Evolutionary conservation across 2,329 filamentous ascomycete genomes (phyloP).

Genomic region (Phyllosticta citriasiana): DNA sequence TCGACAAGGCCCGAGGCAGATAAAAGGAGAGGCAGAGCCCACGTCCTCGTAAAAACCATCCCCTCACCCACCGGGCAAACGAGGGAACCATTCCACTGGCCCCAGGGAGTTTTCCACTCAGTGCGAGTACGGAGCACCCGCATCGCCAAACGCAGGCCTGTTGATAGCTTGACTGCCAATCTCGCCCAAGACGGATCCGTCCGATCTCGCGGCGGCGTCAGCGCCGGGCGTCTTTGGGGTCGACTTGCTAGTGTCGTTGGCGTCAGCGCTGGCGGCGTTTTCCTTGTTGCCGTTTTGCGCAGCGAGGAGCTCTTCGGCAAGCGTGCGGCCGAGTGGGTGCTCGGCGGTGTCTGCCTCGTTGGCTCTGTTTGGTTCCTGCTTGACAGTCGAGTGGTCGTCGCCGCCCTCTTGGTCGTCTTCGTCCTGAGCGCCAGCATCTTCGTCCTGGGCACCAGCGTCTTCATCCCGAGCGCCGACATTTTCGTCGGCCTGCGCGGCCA

Average conservation of each 20-base stretch:
- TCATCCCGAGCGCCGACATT: background rate
- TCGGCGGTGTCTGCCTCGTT: background rate
- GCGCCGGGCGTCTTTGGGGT: background rate
- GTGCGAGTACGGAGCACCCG: no score
- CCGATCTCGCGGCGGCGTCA: background rate
- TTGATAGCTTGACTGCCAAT: background rate
- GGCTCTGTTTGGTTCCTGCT: slow-evolving; percentile 45
- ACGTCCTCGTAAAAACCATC: no score
- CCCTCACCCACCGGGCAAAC: background rate
- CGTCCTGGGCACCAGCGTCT: background rate
- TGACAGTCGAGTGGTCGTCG: slow-evolving; percentile 85
- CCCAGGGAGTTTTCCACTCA: no score
- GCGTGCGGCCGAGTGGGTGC: background rate
- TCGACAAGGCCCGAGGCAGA: no score
- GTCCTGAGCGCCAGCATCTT: slow-evolving; percentile 34
- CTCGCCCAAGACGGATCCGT: background rate
- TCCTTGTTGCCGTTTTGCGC: background rate
- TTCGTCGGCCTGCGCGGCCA: background rate
- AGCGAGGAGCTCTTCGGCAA: background rate
- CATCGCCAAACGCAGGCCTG: background rate
- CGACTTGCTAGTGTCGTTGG: background rate
- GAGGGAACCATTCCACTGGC: no score
- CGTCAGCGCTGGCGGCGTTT: background rate
- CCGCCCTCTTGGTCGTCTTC: slow-evolving; percentile 43
- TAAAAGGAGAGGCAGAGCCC: no score